Percentiles rank a stretch among this genome's conserved stretches.
Conservation (phyloP, 805 yeast genomes). For the Yamadazyma laniorum region DNA sequence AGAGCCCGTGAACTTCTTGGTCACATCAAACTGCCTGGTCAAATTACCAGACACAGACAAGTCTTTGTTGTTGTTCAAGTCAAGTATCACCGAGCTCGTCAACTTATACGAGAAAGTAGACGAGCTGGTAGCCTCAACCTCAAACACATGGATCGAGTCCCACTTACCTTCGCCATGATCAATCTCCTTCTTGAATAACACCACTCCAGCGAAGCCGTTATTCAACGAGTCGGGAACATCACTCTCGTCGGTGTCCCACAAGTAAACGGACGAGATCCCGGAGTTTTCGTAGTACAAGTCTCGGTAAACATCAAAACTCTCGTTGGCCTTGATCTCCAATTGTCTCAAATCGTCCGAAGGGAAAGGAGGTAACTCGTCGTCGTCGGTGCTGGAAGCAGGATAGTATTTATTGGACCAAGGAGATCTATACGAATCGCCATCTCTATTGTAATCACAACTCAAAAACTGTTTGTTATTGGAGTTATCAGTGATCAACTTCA, state of each 20-base stretch:
- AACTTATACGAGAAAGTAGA: conserved; percentile 56
- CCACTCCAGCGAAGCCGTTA: conserved; percentile 86
- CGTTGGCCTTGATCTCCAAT: conserved; percentile 79
- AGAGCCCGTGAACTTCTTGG: conserved; percentile 28
- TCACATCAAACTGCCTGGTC: conserved; percentile 76
- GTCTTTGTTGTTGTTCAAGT: conserved; percentile 39
- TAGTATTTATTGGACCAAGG: conserved; percentile 85
- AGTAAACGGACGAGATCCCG: conserved; percentile 82
- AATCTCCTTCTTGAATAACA: conserved; percentile 70
- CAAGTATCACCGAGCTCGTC: conserved; percentile 86
- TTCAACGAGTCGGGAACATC: conserved; percentile 26
- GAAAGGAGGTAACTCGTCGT: conserved; percentile 65
- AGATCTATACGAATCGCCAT: conserved; percentile 86
- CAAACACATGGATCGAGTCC: conserved; percentile 95
- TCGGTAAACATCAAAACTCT: conserved; percentile 87
- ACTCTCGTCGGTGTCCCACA: conserved; percentile 79
- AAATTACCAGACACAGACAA: conserved; percentile 73
- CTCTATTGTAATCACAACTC: conserved; percentile 93
- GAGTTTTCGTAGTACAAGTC: conserved; percentile 91
- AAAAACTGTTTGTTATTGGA: conserved; percentile 65
- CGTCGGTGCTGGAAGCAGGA: conserved; percentile 45
- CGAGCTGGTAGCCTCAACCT: conserved; percentile 48
- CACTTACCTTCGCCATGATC: conserved; percentile 58
- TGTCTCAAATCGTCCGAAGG: conserved; percentile 68
- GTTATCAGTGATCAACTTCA: conserved; percentile 50